phyloP scores from a whole-genome alignment of 352 stramenopile genomes.

The Globisporangium barbulae region DNA sequence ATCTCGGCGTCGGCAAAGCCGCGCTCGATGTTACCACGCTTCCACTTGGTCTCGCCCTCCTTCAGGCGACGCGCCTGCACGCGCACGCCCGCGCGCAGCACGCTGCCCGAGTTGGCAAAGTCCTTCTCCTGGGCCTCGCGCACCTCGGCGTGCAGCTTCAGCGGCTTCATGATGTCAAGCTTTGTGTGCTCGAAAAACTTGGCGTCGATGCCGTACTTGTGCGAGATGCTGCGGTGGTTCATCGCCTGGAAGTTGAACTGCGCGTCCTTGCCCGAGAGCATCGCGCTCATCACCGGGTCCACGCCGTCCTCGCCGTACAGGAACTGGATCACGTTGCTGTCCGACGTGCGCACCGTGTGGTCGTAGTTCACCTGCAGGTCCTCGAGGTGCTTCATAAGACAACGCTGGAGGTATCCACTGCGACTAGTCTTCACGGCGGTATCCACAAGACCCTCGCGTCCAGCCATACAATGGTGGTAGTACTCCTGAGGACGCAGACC shows the following conservation, averaged over 20 bases:
- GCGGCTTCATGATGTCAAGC: constrained; percentile 86
- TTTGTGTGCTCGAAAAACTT: constrained; percentile 89
- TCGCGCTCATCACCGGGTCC: constrained; percentile 95
- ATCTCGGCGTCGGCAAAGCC: constrained; percentile 74
- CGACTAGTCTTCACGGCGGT: constrained; percentile 99
- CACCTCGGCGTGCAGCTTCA: constrained; percentile 72
- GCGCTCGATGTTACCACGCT: constrained; percentile 76
- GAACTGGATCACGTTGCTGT: constrained; percentile 98
- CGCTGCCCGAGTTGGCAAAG: constrained; percentile 30
- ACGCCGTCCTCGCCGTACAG: constrained; percentile 99
- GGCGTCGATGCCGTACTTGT: constrained; percentile 90
- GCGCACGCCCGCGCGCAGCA: constrained; percentile 54
- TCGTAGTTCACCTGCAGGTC: constrained; percentile 98
- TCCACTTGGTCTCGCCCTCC: constrained; percentile 81
- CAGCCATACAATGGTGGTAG: constrained; percentile 99
- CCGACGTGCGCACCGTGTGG: constrained; percentile 97
- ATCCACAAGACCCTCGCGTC: constrained; percentile 97
- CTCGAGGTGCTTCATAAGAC: constrained; percentile 98
- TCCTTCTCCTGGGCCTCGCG: constrained; percentile 49
- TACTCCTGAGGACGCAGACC: constrained; percentile 97
- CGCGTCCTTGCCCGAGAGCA: constrained; percentile 91
- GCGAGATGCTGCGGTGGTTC: constrained; percentile 94
- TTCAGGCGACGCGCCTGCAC: constrained; percentile 74
- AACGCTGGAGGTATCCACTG: constrained; percentile 99
- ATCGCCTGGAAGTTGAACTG: constrained; percentile 95